phyloP scores from a whole-genome alignment of 1,284 basidiomycete species.

The Heterobasidion occidentale region DNA sequence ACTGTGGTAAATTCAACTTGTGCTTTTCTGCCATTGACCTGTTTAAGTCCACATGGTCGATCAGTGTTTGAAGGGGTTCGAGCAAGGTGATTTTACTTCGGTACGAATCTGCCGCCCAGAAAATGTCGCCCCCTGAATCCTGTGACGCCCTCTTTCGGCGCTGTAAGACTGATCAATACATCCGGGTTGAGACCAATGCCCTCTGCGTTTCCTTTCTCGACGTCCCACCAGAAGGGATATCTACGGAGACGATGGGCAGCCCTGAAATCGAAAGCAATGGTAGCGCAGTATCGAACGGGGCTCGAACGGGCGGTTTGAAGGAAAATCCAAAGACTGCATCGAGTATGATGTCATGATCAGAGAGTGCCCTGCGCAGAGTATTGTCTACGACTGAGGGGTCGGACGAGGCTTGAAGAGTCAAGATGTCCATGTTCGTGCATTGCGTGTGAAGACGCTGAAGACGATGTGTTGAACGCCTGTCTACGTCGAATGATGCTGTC shows the following conservation, averaged over 20 bases:
- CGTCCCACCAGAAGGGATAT: constrained; percentile 98
- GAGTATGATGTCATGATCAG: constrained; percentile 75
- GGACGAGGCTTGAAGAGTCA: constrained; percentile 36
- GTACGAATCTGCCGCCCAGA: constrained; percentile 87
- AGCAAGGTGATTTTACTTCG: constrained; percentile 47
- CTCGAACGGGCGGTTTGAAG: constrained; percentile 82
- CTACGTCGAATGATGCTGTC: neutral
- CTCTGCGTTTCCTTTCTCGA: constrained; percentile 66
- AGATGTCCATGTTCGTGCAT: constrained; percentile 83
- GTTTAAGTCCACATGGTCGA: neutral
- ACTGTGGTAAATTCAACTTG: constrained; percentile 69
- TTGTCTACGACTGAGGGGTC: constrained; percentile 32
- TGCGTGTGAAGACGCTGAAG: constrained; percentile 73
- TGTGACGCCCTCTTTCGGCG: constrained; percentile 84
- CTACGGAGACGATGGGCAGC: constrained; percentile 83
- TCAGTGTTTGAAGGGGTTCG: neutral
- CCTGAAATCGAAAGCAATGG: constrained; percentile 55
- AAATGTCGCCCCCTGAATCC: constrained; percentile 81
- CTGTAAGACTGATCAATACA: constrained; percentile 86
- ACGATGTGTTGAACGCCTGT: neutral
- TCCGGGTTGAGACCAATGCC: constrained; percentile 61
- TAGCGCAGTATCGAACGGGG: constrained; percentile 81
- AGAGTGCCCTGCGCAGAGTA: constrained; percentile 45
- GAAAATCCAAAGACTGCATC: constrained; percentile 99
- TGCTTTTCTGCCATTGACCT: constrained; percentile 65